Evolutionary conservation across 805 yeast species (phyloP).

Genomic region (Yamadazyma phyllophila): DNA sequence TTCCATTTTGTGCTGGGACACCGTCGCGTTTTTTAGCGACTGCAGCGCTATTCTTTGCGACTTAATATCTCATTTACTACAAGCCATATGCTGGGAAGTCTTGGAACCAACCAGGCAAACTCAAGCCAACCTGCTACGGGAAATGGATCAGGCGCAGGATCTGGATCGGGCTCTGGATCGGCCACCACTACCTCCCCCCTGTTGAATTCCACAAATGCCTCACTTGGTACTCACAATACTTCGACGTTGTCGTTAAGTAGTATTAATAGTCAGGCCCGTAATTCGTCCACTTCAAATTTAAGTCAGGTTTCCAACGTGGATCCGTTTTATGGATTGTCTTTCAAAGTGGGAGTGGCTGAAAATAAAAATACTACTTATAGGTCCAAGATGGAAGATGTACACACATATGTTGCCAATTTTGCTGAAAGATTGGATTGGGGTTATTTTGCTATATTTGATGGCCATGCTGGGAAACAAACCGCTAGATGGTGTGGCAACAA

Average conservation of each 20-base stretch:
- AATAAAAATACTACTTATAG: constrained; percentile 79
- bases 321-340: constrained; percentile 61
- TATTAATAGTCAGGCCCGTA: constrained; percentile 10
- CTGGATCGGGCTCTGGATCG: too few species aligned
- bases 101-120: not conserved
- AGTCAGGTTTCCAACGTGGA: constrained; percentile 19
- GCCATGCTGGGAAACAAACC: constrained; percentile 92
- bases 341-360: constrained; percentile 88
- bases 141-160: too few species aligned
- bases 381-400: constrained; percentile 94
- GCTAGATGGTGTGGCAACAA: constrained; percentile 94
- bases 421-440: constrained; percentile 93
- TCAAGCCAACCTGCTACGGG: too few species aligned
- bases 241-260: constrained; percentile 12
- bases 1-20: not conserved
- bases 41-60: constrained; percentile 1
- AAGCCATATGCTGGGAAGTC: constrained; percentile 1
- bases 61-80: not conserved
- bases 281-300: constrained; percentile 15
- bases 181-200: not conserved
- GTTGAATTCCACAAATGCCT: not conserved
- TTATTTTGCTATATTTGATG: constrained; percentile 92
- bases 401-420: constrained; percentile 86
- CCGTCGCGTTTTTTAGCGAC: constrained; percentile 1
- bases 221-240: constrained; percentile 7